Evolutionary conservation across 441 rosid species (phyloP).

Genomic region (Pelargonium australe): DNA sequence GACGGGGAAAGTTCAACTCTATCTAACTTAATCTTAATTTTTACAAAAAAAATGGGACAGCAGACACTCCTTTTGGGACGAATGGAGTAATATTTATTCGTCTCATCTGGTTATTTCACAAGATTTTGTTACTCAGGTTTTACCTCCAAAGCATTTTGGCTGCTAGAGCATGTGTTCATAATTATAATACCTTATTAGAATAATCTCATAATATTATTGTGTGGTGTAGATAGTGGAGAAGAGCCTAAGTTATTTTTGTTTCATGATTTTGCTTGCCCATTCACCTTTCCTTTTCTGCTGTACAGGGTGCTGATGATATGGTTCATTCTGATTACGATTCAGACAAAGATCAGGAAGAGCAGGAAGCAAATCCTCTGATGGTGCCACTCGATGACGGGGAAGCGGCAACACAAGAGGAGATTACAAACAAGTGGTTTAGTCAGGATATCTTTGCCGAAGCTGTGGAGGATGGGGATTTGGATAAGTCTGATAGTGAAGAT

Average conservation of each 20-base stretch:
- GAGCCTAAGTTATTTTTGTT: neutral
- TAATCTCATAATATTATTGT: neutral
- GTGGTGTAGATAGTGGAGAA: neutral
- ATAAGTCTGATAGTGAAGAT: slow-evolving; percentile 41
- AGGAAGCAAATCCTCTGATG: slow-evolving; percentile 76
- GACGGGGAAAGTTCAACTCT: no score
- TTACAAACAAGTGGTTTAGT: slow-evolving; percentile 71
- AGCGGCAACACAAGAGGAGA: slow-evolving; percentile 59
- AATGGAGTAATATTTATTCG: no score
- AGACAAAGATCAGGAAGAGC: slow-evolving; percentile 50
- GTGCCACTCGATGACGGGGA: slow-evolving; percentile 62
- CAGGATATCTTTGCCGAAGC: slow-evolving; percentile 85
- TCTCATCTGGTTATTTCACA: neutral
- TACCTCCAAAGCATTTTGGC: neutral
- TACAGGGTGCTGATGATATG: slow-evolving; percentile 46
- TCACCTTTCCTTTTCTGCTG: slow-evolving; percentile 13
- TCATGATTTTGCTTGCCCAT: neutral
- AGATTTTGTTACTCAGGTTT: neutral
- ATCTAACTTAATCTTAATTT: no score
- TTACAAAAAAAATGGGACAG: no score
- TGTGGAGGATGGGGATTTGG: slow-evolving; percentile 72
- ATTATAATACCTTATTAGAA: neutral
- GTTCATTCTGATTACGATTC: slow-evolving; percentile 57
- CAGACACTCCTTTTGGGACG: no score
- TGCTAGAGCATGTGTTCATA: no score